These are phyloP conservation scores for Malbranchea zuffiana DNA, from an alignment of 2,329 filamentous ascomycete genomes.

Conservation along the genomic window DNA sequence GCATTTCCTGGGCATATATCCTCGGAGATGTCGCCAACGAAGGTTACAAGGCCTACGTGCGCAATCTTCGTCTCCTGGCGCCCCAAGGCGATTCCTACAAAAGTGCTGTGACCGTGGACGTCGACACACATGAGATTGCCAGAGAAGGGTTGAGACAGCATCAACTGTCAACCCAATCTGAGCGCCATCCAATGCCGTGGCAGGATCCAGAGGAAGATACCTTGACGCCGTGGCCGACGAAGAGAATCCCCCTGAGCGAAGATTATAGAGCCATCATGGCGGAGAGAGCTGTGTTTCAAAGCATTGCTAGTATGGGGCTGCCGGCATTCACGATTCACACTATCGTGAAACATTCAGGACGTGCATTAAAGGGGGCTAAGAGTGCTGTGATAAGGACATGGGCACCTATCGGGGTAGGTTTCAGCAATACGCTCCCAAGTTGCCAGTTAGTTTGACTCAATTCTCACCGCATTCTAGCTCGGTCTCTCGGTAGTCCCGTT, in stretches of 20 bases:
- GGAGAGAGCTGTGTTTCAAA: constrained; percentile 83
- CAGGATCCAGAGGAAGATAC: constrained; percentile 22
- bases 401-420: constrained; percentile 77
- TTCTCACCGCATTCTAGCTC: constrained; percentile 33
- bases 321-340: constrained; percentile 91
- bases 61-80: constrained; percentile 66
- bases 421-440: neutral
- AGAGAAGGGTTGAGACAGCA: constrained; percentile 10
- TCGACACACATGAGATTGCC: constrained; percentile 6
- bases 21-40: constrained; percentile 84
- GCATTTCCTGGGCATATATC: constrained; percentile 84
- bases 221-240: constrained; percentile 31
- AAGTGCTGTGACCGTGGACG: constrained; percentile 23
- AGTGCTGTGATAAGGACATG: constrained; percentile 67
- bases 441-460: neutral
- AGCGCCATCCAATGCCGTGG: constrained; percentile 19
- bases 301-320: constrained; percentile 81
- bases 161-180: constrained; percentile 3
- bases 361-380: constrained; percentile 72
- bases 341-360: constrained; percentile 79
- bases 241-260: constrained; percentile 59
- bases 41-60: constrained; percentile 86
- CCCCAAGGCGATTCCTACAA: constrained; percentile 48
- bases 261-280: constrained; percentile 87
- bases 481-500: constrained; percentile 67